phyloP scores from a whole-genome alignment of 1,139 yeast genomes.

The Hansenula lynferdii region DNA sequence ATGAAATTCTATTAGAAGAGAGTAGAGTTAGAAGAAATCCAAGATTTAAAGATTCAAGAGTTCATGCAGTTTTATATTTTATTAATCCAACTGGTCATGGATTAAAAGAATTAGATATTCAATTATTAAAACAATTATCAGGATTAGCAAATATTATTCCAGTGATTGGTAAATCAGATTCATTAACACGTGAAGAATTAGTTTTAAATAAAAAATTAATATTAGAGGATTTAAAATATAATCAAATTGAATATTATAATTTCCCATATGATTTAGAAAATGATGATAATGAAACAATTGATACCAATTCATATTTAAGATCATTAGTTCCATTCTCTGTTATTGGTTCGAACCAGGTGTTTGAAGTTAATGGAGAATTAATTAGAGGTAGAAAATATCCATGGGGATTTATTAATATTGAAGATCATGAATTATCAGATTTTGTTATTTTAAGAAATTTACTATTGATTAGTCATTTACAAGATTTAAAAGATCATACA shows the following conservation, averaged over 20 bases:
- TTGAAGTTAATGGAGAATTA: slow-evolving; percentile 55
- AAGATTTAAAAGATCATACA: slow-evolving; percentile 89
- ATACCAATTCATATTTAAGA: slow-evolving; percentile 74
- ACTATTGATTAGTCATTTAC: slow-evolving; percentile 84
- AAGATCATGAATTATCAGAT: slow-evolving; percentile 80
- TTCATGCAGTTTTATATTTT: slow-evolving; percentile 68
- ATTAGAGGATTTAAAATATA: slow-evolving; percentile 69
- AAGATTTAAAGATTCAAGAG: slow-evolving; percentile 71
- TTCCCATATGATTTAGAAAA: slow-evolving; percentile 63
- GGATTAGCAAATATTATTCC: slow-evolving; percentile 86
- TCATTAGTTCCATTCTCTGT: slow-evolving; percentile 83
- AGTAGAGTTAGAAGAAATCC: slow-evolving; percentile 87
- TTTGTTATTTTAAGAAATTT: slow-evolving; percentile 81
- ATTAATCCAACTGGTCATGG: slow-evolving; percentile 79
- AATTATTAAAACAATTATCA: slow-evolving; percentile 71
- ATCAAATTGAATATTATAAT: slow-evolving; percentile 78
- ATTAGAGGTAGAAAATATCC: slow-evolving; percentile 87
- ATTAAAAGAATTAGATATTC: slow-evolving; percentile 68
- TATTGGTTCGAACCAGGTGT: slow-evolving; percentile 64
- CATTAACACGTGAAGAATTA: slow-evolving; percentile 75
- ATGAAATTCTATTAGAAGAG: slow-evolving; percentile 87
- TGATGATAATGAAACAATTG: slow-evolving; percentile 71
- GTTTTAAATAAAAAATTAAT: slow-evolving; percentile 57
- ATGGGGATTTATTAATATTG: slow-evolving; percentile 91
- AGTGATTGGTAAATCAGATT: slow-evolving; percentile 81